These are phyloP conservation scores for Berberis vulgaris DNA, from an alignment of 164 flowering plant genomes.

Conservation along the genomic window DNA sequence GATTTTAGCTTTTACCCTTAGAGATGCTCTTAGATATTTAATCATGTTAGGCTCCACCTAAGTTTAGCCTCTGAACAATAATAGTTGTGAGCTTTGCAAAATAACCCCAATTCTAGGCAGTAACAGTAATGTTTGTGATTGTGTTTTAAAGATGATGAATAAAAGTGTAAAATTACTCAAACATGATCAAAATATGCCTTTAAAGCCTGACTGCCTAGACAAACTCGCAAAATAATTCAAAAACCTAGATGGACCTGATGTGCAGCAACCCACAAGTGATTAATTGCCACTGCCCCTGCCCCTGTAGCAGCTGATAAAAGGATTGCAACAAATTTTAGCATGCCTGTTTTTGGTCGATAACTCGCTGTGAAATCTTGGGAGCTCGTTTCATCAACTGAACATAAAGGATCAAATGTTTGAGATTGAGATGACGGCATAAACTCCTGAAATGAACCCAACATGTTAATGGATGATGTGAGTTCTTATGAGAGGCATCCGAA, in stretches of 20 bases:
- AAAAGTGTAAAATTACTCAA: too few relatives aligned
- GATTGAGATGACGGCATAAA: constrained; percentile 8
- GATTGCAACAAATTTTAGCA: constrained; percentile 75
- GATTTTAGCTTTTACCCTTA: too few relatives aligned
- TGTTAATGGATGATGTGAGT: too few relatives aligned
- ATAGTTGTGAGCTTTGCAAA: too few relatives aligned
- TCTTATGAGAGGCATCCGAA: too few relatives aligned
- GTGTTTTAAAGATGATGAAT: too few relatives aligned
- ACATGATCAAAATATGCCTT: not conserved
- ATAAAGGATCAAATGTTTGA: constrained; percentile 88
- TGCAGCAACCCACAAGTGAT: constrained; percentile 95
- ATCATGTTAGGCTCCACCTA: too few relatives aligned
- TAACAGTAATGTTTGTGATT: too few relatives aligned
- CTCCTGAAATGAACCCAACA: too few relatives aligned
- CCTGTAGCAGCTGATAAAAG: constrained; percentile 46
- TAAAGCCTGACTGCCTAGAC: not conserved
- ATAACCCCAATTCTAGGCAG: too few relatives aligned
- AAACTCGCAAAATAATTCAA: not conserved
- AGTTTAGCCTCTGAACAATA: too few relatives aligned
- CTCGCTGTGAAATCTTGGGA: constrained; percentile 67
- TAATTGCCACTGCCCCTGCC: constrained; percentile 79
- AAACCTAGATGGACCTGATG: constrained; percentile 57
- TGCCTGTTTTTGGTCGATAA: constrained; percentile 87
- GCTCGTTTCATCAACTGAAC: constrained; percentile 92
- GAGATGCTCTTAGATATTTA: too few relatives aligned